Percentiles rank a stretch among this genome's conserved stretches.
Evolutionary conservation across 1,284 basidiomycete genomes (phyloP).

Genomic region (Ceratobasidium sp.): DNA sequence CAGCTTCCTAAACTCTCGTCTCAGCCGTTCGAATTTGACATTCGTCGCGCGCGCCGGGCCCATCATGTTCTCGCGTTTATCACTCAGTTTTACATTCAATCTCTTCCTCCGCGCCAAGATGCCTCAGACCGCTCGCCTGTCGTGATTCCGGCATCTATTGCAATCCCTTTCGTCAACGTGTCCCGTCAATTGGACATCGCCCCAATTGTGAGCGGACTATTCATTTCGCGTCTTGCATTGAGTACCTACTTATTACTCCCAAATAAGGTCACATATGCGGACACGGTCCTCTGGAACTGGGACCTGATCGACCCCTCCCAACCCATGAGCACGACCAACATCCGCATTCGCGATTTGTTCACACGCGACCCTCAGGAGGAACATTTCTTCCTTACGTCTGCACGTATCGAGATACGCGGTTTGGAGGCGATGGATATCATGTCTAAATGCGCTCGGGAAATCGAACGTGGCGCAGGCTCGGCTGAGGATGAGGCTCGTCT

Average conservation of each 20-base stretch:
- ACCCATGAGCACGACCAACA: conserved; percentile 53
- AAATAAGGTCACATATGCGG: conserved; percentile 59
- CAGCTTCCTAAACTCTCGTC: conserved; percentile 54
- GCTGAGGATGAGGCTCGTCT: conserved; percentile 49
- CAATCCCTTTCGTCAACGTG: conserved; percentile 59
- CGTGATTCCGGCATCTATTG: conserved; percentile 58
- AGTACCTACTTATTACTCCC: neutral
- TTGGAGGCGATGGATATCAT: conserved; percentile 64
- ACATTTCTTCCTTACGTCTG: conserved; percentile 65
- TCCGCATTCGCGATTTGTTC: conserved; percentile 57
- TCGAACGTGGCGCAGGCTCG: conserved; percentile 64
- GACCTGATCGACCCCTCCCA: conserved; percentile 53
- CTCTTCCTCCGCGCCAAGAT: conserved; percentile 49
- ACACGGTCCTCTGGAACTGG: conserved; percentile 67
- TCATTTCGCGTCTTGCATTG: neutral
- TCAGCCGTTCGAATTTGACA: conserved; percentile 51
- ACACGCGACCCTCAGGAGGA: conserved; percentile 62
- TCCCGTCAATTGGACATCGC: conserved; percentile 64
- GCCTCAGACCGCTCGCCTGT: conserved; percentile 45
- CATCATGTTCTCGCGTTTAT: conserved; percentile 65
- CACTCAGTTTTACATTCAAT: conserved; percentile 65
- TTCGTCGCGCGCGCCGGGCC: conserved; percentile 59
- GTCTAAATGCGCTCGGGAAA: conserved; percentile 54
- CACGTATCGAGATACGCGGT: conserved; percentile 64
- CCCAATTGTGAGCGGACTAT: conserved; percentile 56